Base-by-base conservation (phyloP, 495 filamentous ascomycete species). In the Aspergillus asperescens region DNA sequence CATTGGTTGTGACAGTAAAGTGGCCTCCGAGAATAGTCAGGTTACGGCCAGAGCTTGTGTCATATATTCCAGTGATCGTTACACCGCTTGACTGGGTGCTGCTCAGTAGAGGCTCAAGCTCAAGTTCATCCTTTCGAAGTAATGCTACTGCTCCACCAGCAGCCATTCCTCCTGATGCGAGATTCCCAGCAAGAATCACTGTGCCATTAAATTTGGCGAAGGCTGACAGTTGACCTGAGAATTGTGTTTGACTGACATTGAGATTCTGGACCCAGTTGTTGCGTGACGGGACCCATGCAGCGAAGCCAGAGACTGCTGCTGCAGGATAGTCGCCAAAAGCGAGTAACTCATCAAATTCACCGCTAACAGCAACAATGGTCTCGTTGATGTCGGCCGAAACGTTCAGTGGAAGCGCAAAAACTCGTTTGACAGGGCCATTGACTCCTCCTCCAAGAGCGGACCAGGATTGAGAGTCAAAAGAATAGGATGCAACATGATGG, bases 261-360 rank as follows among this genome's bases (percentile, higher is more conserved):
- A 97, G 71, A 57, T 90, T 92, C 65, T 89, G 82, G 19, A 97
- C 71, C 93, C 93, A 99, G 62, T 94, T 89, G 34, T 81, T 79
- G 42, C 77, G 78, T 5, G 90, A 93, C 18, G 90, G 89, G n/a
- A 97, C 86, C 93, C 93, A 99, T 20, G 96, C 73, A 24, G 87
- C 93, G 62, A 97, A 91, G 1, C 90, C 89, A 42, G 78, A 63
- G 2, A 83, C 85, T 10, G 77, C 58, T 9, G 82, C 68, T n/a
- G 80, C 77, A 9, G 75, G 59, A 55, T 82, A 85, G 45, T 71
- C 73, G 35, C 71, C 82, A 61, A 86, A 90, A 3, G 80, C 77
- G 16, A 84, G 70, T 22, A 96, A 77, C 52, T 81, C 71, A 19
- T 79, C 74, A 65, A 99, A 99, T 59, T 83, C 76, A 20, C 93